Base-by-base conservation (phyloP, 1,139 yeast species). In the Spencermartinsiella ligniputridi region DNA sequence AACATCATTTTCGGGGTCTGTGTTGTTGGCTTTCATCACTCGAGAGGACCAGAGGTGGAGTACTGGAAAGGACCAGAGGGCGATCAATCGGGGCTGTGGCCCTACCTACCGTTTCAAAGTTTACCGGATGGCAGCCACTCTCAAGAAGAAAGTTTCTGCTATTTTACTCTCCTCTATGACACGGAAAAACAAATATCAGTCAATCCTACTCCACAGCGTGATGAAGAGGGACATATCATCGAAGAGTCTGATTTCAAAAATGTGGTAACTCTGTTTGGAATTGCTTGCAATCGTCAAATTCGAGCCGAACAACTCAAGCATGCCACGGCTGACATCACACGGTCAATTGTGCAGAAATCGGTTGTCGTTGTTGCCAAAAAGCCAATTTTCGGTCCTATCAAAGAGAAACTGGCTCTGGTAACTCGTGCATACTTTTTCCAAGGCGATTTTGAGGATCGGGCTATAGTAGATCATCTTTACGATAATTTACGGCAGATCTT, bases 121-220 rank as follows among this genome's bases (percentile, higher is more conserved):
- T 69, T 92, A 29, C 98, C 98, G 0, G 98, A 92, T 64, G 98
- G 98, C 1, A 83, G 95, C 1, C 98, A 92, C 63, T 71, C 78
- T 41, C 92, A 83, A 59, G 95, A 89, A 61, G 97, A 92, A 62
- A 90, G 96, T 2, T 89, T 89, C 60, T 84, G 96, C 33, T 88
- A 88, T 60, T 92, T 92, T 66, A 89, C 95, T 27, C 68, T 92
- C 43, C 75, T 84, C n/a, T 85, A 81, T 60, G 89, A 88, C 58
- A 81, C 80, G 46, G 67, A 70, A 25, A 68, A 69, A 32, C 69
- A 72, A 25, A 63, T 62, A 35, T 74, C 81, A 13, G 66, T 69
- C 9, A 78, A 72, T 45, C 67, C 78, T 30, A 72, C 75, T 18
- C 64, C 66, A 25, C 47, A 46, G 17, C 55, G 67, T 6, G 63